Base-by-base conservation (phyloP, 2,329 filamentous ascomycete genomes). In the Aspergillus latus region DNA sequence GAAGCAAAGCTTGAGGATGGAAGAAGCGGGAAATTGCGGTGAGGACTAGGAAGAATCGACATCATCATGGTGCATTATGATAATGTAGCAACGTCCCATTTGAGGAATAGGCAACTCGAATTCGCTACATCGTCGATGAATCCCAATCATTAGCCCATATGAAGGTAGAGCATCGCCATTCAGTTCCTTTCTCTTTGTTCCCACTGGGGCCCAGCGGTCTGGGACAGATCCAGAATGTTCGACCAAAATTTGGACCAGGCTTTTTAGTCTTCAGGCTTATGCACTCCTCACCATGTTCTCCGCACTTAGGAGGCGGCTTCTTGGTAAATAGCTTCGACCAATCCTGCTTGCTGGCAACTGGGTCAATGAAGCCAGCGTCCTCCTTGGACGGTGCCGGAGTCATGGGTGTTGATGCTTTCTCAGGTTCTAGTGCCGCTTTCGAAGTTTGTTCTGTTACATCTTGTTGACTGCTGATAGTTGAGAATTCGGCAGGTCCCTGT, bases 151-250 rank as follows among this genome's bases (percentile, higher is more conserved):
- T 86, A 44, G 77, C 80, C 84, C 84, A 87, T 44, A 86, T 91
- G 65, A 97, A 97, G 0, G 91, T 96, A 2, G 82, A 79, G 72
- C 93, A 97, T 43, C 90, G 84, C 90, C 92, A 97, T 68, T 94
- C 82, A 0, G 91, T 92, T 2, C 87, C 88, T 58, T 80, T 88
- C 73, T 96, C 92, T 70, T 94, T 94, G 64, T 88, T 84, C 0
- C 92, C 94, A 26, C 87, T 89, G 1, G 92, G 92, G 0, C 92
- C 93, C 1, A 97, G 76, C 3, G 94, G 94, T 80, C 93, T 75
- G 70, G 82, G 71, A 67, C 86, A 88, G 66, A 87, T 86, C 83
- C 83, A 88, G 68, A 88, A 88, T 7, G 81, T 80, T 28, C 85
- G 75, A 0, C 86, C 85, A 61, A 81, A 87, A 67, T 97, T 99